phyloP scores from a whole-genome alignment of 2,329 filamentous ascomycete species.

The Colletotrichum tofieldiae region DNA sequence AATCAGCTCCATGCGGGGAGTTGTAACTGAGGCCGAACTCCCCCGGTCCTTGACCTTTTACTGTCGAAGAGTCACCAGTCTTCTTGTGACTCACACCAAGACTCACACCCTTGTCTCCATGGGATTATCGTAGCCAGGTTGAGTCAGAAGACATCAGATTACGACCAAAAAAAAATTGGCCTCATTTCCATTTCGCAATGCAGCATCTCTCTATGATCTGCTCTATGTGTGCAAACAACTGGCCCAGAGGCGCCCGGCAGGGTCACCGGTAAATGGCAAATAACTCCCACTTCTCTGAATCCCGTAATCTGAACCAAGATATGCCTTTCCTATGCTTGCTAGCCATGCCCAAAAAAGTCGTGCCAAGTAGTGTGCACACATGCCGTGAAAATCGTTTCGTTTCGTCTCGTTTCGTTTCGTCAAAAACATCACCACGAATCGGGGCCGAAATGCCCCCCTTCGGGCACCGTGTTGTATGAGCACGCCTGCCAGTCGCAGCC shows the following conservation, averaged over 20 bases:
- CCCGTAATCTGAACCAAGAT: conserved; percentile 6
- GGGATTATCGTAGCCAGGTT: background rate
- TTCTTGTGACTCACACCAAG: conserved; percentile 24
- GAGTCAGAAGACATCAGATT: background rate
- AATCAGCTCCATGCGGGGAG: background rate
- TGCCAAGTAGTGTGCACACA: background rate
- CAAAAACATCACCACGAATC: conserved; percentile 65
- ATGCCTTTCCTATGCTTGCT: conserved; percentile 29
- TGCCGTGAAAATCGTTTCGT: conserved; percentile 4
- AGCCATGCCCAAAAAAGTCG: conserved; percentile 6
- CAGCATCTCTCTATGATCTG: conserved; percentile 4
- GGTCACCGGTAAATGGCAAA: background rate
- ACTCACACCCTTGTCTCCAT: background rate
- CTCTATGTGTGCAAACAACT: conserved; percentile 15
- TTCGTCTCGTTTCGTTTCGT: conserved; percentile 33
- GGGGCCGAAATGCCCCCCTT: conserved; percentile 78
- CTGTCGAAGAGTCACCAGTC: conserved; percentile 12
- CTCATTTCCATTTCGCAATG: conserved; percentile 9
- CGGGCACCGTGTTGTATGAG: conserved; percentile 75
- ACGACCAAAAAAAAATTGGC: background rate
- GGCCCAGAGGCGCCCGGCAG: background rate
- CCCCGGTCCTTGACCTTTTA: background rate
- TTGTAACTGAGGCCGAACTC: background rate
- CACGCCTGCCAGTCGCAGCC: conserved; percentile 91
- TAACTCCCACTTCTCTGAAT: background rate